These are phyloP conservation scores for Debaryomyces subglobosus DNA, from an alignment of 1,139 yeast genomes.

Conservation along the genomic window DNA sequence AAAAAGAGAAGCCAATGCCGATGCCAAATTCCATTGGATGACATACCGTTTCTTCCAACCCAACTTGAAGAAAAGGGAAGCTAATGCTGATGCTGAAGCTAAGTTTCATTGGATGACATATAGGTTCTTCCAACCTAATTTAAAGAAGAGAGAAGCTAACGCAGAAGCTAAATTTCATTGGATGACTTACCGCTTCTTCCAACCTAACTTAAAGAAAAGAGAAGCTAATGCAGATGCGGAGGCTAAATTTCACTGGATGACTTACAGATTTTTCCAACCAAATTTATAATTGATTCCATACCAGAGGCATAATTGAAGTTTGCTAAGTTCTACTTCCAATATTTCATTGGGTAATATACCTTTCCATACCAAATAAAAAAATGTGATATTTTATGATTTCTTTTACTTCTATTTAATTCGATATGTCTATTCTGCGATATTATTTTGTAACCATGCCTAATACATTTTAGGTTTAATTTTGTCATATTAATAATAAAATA, in stretches of 20 bases:
- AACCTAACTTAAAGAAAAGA: slow-evolving; percentile 16
- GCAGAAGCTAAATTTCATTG: slow-evolving; percentile 13
- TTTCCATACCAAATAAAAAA: neutral
- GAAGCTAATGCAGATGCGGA: slow-evolving; percentile 20
- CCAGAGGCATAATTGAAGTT: neutral
- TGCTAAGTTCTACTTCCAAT: neutral
- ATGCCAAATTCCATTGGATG: slow-evolving; percentile 20
- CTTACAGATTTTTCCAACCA: slow-evolving; percentile 10
- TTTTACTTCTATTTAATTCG: neutral
- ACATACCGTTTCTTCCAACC: slow-evolving; percentile 20
- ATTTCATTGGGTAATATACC: neutral
- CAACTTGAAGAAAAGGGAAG: slow-evolving; percentile 16
- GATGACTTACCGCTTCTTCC: slow-evolving; percentile 11
- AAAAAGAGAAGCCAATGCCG: slow-evolving; percentile 13
- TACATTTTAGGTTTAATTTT: neutral
- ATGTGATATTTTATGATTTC: slow-evolving; percentile 1
- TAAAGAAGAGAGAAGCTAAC: slow-evolving; percentile 12
- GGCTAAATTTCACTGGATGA: slow-evolving; percentile 16
- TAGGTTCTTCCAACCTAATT: slow-evolving; percentile 16
- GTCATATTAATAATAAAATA: slow-evolving; percentile 4
- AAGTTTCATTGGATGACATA: slow-evolving; percentile 17
- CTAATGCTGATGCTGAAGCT: slow-evolving; percentile 17
- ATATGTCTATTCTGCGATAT: neutral
- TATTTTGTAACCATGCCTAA: neutral
- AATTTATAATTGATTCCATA: slow-evolving; percentile 7